A percentile compares a stretch with the other conserved stretches of the same genome.
Conservation (phyloP, 129 eudicot species). For the carrot (Daucus carota) region DNA sequence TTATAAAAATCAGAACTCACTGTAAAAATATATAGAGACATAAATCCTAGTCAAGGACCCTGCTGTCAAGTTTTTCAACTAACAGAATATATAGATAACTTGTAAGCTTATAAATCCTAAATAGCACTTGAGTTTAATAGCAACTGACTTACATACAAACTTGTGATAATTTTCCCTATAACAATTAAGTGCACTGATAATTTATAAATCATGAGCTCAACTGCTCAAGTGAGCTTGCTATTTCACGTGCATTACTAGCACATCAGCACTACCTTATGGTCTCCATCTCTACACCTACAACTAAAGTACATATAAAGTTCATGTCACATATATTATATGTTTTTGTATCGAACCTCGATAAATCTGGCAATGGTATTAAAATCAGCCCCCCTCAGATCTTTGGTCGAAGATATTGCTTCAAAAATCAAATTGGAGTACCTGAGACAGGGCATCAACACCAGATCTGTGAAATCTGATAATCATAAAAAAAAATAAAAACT, state of each 20-base stretch:
- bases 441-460: constrained; percentile 8
- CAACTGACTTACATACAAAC: background rate
- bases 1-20: background rate
- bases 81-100: background rate
- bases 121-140: background rate
- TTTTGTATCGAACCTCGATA: constrained; percentile 32
- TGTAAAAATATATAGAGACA: background rate
- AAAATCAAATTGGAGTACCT: constrained; percentile 35
- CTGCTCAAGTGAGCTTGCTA: background rate
- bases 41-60: background rate
- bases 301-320: background rate
- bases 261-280: background rate
- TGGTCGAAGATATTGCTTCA: constrained; percentile 34
- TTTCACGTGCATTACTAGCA: background rate
- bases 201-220: background rate
- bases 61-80: background rate
- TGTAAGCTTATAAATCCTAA: background rate
- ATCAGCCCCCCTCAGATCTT: constrained; percentile 37
- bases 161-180: background rate
- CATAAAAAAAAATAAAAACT: background rate
- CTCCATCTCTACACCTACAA: background rate
- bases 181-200: background rate
- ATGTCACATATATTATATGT: background rate
- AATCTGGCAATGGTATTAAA: constrained; percentile 22
- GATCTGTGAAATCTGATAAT: background rate